phyloP scores from a whole-genome alignment of 345 rosid species.

The Moricandia arvensis region DNA sequence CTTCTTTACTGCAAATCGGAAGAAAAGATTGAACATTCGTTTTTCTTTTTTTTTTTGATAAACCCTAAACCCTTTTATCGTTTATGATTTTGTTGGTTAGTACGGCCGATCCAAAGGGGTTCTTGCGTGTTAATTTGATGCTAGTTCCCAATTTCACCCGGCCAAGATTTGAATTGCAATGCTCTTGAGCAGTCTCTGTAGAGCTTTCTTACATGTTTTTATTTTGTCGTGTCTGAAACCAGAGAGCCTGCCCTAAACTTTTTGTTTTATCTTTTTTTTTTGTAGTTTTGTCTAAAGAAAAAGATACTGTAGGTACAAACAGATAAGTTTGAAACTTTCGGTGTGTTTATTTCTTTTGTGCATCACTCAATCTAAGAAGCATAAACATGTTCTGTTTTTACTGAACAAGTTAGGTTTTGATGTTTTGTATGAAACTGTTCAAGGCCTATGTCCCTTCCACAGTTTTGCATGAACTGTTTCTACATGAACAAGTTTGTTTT shows the following conservation, averaged over 20 bases:
- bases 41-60: background rate
- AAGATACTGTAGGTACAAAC: no score
- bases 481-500: no score
- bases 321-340: no score
- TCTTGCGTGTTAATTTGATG: background rate
- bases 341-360: no score
- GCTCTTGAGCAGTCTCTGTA: constrained; percentile 6
- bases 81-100: background rate
- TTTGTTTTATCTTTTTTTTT: background rate
- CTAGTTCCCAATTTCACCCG: constrained; percentile 48
- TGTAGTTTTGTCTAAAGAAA: no score
- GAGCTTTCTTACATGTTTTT: constrained; percentile 1
- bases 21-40: constrained; percentile 23
- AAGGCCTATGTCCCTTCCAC: no score
- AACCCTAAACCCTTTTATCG: background rate
- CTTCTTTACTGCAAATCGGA: background rate
- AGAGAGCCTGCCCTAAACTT: constrained; percentile 15
- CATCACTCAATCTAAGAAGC: no score
- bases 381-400: no score
- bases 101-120: constrained; percentile 50
- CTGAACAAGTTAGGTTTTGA: no score
- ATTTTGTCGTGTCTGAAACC: background rate
- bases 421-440: no score
- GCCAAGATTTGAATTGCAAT: constrained; percentile 28
- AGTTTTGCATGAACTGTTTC: no score